phyloP scores from a whole-genome alignment of 148 eudicot genomes.

The Selenicereus undatus region DNA sequence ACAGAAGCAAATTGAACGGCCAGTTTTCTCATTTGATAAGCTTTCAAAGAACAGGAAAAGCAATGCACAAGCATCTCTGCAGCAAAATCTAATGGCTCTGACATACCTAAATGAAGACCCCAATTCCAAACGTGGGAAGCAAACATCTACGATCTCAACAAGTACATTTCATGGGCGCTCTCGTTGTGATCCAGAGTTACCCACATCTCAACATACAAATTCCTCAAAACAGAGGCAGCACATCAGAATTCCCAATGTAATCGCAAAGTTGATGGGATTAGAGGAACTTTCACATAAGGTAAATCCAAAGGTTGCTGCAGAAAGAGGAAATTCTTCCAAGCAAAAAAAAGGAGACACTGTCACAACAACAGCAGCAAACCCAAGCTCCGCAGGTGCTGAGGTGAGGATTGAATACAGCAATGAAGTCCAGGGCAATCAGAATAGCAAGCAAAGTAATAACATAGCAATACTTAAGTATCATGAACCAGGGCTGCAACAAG shows the following conservation, averaged over 20 bases:
- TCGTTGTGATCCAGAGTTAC: slow-evolving; percentile 39
- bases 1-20: slow-evolving; percentile 50
- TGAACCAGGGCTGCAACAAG: slow-evolving; percentile 15
- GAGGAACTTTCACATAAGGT: slow-evolving; percentile 56
- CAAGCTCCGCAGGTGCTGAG: slow-evolving; percentile 24
- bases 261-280: slow-evolving; percentile 90
- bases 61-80: slow-evolving; percentile 18
- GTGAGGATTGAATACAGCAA: slow-evolving; percentile 18
- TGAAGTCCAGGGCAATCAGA: slow-evolving; percentile 20
- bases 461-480: slow-evolving; percentile 20
- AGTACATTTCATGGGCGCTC: slow-evolving; percentile 39
- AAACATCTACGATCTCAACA: slow-evolving; percentile 15
- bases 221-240: slow-evolving; percentile 34
- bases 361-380: slow-evolving; percentile 18
- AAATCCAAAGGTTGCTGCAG: slow-evolving; percentile 18
- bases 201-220: slow-evolving; percentile 20
- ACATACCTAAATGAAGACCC: slow-evolving; percentile 12
- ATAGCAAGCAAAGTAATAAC: slow-evolving; percentile 28
- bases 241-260: slow-evolving; percentile 57
- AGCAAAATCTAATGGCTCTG: slow-evolving; percentile 30
- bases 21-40: slow-evolving; percentile 85
- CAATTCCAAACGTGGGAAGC: slow-evolving; percentile 20
- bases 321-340: slow-evolving; percentile 28
- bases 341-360: slow-evolving; percentile 28
- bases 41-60: slow-evolving; percentile 34